Evolutionary conservation across 306 rosid species (phyloP).

Genomic region (Cucumis cinereus): DNA sequence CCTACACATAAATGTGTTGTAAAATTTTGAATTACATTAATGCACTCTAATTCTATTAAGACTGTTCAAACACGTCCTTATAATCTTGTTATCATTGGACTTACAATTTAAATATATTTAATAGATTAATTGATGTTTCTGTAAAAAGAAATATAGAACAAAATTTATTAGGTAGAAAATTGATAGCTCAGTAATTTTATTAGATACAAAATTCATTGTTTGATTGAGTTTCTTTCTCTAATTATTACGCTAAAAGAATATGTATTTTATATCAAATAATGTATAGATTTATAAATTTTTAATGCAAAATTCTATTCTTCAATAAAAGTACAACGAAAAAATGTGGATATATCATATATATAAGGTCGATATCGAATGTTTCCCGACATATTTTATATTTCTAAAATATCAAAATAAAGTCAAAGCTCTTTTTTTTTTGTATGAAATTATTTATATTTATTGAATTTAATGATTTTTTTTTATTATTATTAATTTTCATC

Average conservation of each 20-base stretch:
- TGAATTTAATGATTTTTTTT: not conserved
- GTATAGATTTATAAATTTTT: not conserved
- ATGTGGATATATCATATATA: not conserved
- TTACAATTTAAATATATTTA: too few species aligned
- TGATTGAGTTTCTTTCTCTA: not conserved
- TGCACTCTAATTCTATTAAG: too few species aligned
- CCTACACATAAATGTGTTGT: too few species aligned
- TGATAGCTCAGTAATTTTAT: too few species aligned
- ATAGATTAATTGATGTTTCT: too few species aligned
- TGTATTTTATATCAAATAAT: not conserved
- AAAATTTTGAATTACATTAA: too few species aligned
- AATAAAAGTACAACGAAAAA: not conserved
- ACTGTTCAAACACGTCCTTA: too few species aligned
- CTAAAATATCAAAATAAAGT: not conserved
- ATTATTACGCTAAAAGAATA: slow-evolving; percentile 2
- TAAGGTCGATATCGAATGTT: not conserved
- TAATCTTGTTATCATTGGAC: too few species aligned
- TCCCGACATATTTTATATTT: not conserved
- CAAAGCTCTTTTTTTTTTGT: not conserved
- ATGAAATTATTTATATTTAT: not conserved
- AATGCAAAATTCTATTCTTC: not conserved
- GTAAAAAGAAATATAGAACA: too few species aligned
- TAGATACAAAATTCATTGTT: slow-evolving; percentile 10
- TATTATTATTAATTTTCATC: not conserved
- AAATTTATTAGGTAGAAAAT: too few species aligned